These are phyloP conservation scores for Craspedostauros australis DNA, from an alignment of 108 stramenopile species.

Conservation along the genomic window DNA sequence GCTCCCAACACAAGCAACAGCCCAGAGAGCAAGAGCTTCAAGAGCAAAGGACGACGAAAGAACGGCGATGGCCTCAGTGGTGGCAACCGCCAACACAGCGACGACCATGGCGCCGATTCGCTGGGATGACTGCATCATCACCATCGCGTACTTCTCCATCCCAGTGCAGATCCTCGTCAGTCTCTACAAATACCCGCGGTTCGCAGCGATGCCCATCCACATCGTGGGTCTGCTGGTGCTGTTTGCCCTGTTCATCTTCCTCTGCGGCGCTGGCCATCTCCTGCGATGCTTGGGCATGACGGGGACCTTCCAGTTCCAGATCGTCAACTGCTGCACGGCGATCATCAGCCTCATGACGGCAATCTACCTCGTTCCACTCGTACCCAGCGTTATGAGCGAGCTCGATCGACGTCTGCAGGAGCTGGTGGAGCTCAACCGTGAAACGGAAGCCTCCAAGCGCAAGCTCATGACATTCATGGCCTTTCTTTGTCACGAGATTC, in stretches of 20 bases:
- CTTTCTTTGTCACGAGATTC: constrained; percentile 36
- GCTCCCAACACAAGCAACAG: too few species aligned
- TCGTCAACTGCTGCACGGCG: constrained; percentile 32
- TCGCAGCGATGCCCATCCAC: constrained; percentile 24
- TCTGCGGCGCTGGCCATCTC: constrained; percentile 45
- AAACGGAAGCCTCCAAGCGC: constrained; percentile 10
- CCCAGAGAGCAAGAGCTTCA: too few species aligned
- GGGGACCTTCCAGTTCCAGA: constrained; percentile 5
- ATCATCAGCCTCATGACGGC: constrained; percentile 31
- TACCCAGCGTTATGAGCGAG: constrained; percentile 22
- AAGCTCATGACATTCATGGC: constrained; percentile 35
- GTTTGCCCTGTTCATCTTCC: constrained; percentile 48
- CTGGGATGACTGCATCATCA: constrained; percentile 32
- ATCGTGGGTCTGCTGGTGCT: constrained; percentile 27
- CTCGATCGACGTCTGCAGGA: constrained; percentile 15
- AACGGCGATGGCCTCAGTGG: too few species aligned
- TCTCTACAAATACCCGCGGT: constrained; percentile 29
- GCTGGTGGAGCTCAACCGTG: constrained; percentile 8
- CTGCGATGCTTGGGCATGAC: constrained; percentile 21
- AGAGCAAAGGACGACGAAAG: too few species aligned
- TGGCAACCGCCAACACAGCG: too few species aligned
- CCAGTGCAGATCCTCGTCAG: constrained; percentile 37
- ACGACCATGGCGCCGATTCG: too few species aligned
- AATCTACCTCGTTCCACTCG: constrained; percentile 37
- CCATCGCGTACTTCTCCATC: constrained; percentile 50